phyloP scores from a whole-genome alignment of 2,329 filamentous ascomycete genomes.

The Botrytis fabae region DNA sequence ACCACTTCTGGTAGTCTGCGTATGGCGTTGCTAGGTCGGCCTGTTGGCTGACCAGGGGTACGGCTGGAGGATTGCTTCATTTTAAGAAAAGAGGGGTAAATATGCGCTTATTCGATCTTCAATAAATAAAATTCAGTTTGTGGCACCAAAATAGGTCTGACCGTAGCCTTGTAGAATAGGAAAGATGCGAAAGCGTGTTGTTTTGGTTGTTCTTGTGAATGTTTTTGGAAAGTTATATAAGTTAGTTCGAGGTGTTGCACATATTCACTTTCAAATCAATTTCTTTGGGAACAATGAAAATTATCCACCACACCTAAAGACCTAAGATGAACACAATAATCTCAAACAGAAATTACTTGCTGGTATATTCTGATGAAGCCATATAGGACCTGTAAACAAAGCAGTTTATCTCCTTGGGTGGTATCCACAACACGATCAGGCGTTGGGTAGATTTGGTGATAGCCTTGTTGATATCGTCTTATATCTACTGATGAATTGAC shows the following conservation, averaged over 20 bases:
- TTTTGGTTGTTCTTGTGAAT: background rate
- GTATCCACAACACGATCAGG: background rate
- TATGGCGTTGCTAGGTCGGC: background rate
- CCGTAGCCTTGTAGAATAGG: background rate
- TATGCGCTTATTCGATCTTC: background rate
- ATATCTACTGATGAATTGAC: background rate
- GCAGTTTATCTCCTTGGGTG: background rate
- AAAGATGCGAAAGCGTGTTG: background rate
- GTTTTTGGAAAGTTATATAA: background rate
- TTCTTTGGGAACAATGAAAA: background rate
- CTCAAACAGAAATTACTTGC: background rate
- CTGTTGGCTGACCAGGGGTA: background rate
- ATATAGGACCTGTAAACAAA: background rate
- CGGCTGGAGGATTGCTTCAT: background rate
- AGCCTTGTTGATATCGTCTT: background rate
- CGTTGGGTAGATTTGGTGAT: background rate
- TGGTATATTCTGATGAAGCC: too few relatives aligned
- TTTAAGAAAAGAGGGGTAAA: background rate
- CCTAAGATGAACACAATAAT: background rate
- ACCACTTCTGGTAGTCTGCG: background rate
- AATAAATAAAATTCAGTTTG: too few relatives aligned
- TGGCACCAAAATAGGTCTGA: too few relatives aligned
- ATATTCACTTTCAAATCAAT: background rate
- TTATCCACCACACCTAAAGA: background rate
- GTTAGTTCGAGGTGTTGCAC: background rate